phyloP scores from a whole-genome alignment of 1,284 basidiomycete genomes.

The Ganoderma multipileum region DNA sequence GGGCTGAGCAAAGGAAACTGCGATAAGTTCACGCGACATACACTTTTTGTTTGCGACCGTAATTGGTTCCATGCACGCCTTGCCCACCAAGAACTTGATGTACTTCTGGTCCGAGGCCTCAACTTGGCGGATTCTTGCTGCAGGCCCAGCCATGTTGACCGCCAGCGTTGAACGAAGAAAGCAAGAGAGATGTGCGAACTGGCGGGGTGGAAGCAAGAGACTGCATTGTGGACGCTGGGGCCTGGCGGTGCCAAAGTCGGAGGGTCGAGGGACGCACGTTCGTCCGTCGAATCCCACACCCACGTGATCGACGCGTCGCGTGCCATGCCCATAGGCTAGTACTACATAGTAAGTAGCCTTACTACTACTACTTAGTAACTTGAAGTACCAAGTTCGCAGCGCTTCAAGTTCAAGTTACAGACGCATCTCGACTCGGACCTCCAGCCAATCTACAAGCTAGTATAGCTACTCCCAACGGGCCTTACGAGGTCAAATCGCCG shows the following conservation, averaged over 20 bases:
- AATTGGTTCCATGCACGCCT: slow-evolving; percentile 74
- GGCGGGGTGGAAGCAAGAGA: slow-evolving; percentile 9
- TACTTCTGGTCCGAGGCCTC: slow-evolving; percentile 58
- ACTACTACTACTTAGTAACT: too few relatives aligned
- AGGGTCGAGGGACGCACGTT: slow-evolving; percentile 20
- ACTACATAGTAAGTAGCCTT: too few relatives aligned
- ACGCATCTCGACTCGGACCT: too few relatives aligned
- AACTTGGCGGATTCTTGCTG: slow-evolving; percentile 63
- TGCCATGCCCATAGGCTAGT: too few relatives aligned
- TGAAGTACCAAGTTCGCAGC: too few relatives aligned
- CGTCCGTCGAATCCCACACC: background rate
- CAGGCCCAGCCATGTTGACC: slow-evolving; percentile 35
- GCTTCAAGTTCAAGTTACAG: too few relatives aligned
- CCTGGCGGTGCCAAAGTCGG: too few relatives aligned
- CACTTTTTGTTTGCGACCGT: slow-evolving; percentile 72
- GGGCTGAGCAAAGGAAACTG: background rate
- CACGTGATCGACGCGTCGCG: slow-evolving; percentile 11
- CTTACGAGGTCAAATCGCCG: too few relatives aligned
- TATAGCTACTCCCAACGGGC: too few relatives aligned
- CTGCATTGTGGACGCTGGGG: slow-evolving; percentile 7
- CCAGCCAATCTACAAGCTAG: too few relatives aligned
- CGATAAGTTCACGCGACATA: slow-evolving; percentile 39
- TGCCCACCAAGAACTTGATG: slow-evolving; percentile 71
- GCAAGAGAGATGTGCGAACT: background rate
- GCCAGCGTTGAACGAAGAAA: background rate